Conservation (phyloP, 257 asterid species). For the Nicotiana sylvestris region DNA sequence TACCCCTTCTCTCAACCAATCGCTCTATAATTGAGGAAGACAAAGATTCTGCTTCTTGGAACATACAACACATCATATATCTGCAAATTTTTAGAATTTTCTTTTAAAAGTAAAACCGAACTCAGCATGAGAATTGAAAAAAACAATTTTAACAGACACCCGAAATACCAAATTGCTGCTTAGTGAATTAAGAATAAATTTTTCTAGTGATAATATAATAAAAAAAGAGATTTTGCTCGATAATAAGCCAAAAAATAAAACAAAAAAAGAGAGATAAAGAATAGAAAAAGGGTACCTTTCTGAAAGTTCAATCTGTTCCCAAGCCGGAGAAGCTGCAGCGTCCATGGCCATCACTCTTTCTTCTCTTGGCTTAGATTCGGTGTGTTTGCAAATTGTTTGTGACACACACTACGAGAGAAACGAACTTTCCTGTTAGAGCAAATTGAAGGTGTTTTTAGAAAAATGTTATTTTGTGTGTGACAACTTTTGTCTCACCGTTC, state of each 20-base stretch:
- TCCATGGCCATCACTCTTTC: background rate
- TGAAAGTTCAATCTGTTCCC: slow-evolving; percentile 59
- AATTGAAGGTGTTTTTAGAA: too few relatives aligned
- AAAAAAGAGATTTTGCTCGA: background rate
- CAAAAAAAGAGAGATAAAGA: background rate
- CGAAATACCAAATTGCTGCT: background rate
- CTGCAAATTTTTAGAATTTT: slow-evolving; percentile 34
- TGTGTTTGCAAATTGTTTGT: background rate
- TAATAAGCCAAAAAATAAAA: background rate
- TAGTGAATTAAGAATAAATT: background rate
- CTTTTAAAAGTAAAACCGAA: background rate
- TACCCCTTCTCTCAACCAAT: slow-evolving; percentile 26
- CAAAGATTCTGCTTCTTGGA: slow-evolving; percentile 56
- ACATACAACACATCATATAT: slow-evolving; percentile 64
- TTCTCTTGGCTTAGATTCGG: background rate
- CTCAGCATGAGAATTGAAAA: background rate
- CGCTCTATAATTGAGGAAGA: slow-evolving; percentile 50
- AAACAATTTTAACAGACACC: background rate
- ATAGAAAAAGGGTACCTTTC: slow-evolving; percentile 38
- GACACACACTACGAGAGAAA: background rate
- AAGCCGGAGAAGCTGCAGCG: slow-evolving; percentile 26
- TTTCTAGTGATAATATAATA: background rate
- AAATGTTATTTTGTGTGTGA: too few relatives aligned
- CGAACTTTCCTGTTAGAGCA: background rate
- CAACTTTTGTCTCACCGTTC: too few relatives aligned